phyloP scores from a whole-genome alignment of 1,284 basidiomycete genomes.

The Cryptococcus sp. region DNA sequence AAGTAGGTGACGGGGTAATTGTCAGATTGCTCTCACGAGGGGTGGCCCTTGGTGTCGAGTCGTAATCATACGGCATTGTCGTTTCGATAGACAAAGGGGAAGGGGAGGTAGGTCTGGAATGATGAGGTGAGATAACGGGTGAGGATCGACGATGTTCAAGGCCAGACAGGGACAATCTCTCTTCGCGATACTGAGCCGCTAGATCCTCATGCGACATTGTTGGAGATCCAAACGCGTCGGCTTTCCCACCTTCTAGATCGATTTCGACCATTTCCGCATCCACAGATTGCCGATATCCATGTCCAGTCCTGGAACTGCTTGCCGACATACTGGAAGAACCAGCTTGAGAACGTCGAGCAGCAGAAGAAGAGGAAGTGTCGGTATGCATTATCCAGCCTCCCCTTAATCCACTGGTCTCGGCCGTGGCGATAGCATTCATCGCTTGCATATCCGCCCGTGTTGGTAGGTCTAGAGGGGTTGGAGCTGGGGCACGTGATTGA shows the following conservation, averaged over 20 bases:
- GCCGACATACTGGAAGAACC: constrained; percentile 2
- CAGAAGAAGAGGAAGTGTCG: constrained; percentile 26
- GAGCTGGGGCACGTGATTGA: constrained; percentile 26
- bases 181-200: constrained; percentile 30
- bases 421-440: constrained; percentile 44
- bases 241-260: constrained; percentile 46
- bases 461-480: constrained; percentile 43
- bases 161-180: constrained; percentile 27
- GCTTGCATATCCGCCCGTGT: constrained; percentile 49
- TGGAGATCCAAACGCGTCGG: constrained; percentile 36
- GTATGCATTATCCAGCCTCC: constrained; percentile 50
- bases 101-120: constrained; percentile 27
- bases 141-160: constrained; percentile 32
- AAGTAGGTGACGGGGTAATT: neutral
- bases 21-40: neutral
- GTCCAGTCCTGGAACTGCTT: neutral
- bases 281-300: neutral
- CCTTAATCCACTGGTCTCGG: constrained; percentile 42
- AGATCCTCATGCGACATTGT: constrained; percentile 24
- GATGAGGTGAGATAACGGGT: constrained; percentile 3
- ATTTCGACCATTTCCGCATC: constrained; percentile 48
- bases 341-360: constrained; percentile 14
- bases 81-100: constrained; percentile 20
- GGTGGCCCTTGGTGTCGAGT: neutral
- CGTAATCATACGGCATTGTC: constrained; percentile 3